These are phyloP conservation scores for Artemisia tridentata DNA, from an alignment of 129 eudicot species.

Conservation along the genomic window DNA sequence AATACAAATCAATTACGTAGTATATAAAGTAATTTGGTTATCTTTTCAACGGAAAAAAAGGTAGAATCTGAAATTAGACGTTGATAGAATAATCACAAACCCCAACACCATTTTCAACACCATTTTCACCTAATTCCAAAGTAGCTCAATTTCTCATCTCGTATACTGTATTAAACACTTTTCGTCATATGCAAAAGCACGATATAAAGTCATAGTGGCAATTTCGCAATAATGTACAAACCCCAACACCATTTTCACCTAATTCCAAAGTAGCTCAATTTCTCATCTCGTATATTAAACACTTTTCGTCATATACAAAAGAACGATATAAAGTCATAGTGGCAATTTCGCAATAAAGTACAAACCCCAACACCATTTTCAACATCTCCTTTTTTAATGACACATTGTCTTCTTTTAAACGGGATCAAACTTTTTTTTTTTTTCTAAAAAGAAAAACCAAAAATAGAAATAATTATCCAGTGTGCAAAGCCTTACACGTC, in stretches of 20 bases:
- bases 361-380: constrained; percentile 1
- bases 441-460: background rate
- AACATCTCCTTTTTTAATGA: constrained; percentile 6
- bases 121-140: constrained; percentile 26
- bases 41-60: background rate
- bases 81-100: constrained; percentile 35
- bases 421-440: background rate
- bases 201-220: too few relatives aligned
- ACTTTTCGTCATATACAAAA: background rate
- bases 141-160: constrained; percentile 26
- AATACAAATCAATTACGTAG: background rate
- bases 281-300: constrained; percentile 18
- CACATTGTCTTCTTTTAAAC: constrained; percentile 31
- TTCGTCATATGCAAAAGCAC: too few relatives aligned
- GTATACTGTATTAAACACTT: too few relatives aligned
- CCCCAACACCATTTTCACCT: too few relatives aligned
- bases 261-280: constrained; percentile 24
- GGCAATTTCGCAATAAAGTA: constrained; percentile 28
- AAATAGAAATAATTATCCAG: background rate
- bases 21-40: background rate
- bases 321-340: constrained; percentile 9
- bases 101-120: too few relatives aligned
- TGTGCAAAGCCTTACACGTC: background rate
- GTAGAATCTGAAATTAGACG: constrained; percentile 20
- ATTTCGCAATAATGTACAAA: too few relatives aligned